phyloP scores from a whole-genome alignment of 106 monocot genomes.

The Platanthera guangdongensis region DNA sequence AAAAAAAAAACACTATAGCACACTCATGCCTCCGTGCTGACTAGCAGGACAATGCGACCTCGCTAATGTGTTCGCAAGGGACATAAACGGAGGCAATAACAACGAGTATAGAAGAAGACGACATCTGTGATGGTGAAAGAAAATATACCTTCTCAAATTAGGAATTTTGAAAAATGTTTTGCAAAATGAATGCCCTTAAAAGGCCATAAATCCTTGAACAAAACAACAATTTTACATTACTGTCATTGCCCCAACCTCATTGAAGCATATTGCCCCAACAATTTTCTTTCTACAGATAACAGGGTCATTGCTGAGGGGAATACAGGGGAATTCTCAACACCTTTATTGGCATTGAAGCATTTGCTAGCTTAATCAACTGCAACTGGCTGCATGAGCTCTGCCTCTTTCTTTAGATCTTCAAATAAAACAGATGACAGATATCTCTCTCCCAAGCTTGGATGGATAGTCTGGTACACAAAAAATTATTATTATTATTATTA shows the following conservation, averaged over 20 bases:
- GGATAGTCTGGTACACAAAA: slow-evolving; percentile 49
- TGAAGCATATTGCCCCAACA: neutral
- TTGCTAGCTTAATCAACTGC: slow-evolving; percentile 39
- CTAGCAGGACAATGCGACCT: too few relatives aligned
- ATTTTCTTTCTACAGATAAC: neutral
- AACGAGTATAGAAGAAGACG: too few relatives aligned
- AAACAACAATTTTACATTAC: neutral
- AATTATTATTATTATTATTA: too few relatives aligned
- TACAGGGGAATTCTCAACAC: neutral
- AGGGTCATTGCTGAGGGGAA: neutral
- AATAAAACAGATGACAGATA: slow-evolving; percentile 85
- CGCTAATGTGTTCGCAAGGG: too few relatives aligned
- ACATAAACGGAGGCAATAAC: too few relatives aligned
- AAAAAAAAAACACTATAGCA: too few relatives aligned
- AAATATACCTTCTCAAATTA: too few relatives aligned
- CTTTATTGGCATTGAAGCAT: neutral
- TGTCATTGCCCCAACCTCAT: neutral
- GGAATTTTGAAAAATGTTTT: too few relatives aligned
- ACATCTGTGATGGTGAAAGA: too few relatives aligned
- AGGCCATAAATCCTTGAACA: neutral
- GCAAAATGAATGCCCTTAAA: too few relatives aligned
- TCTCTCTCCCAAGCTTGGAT: slow-evolving; percentile 89
- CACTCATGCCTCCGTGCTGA: too few relatives aligned
- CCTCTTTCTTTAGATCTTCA: slow-evolving; percentile 72
- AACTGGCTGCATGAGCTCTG: slow-evolving; percentile 87